These are phyloP conservation scores for Annulohypoxylon maeteangense DNA, from an alignment of 495 filamentous ascomycete species.

Conservation along the genomic window DNA sequence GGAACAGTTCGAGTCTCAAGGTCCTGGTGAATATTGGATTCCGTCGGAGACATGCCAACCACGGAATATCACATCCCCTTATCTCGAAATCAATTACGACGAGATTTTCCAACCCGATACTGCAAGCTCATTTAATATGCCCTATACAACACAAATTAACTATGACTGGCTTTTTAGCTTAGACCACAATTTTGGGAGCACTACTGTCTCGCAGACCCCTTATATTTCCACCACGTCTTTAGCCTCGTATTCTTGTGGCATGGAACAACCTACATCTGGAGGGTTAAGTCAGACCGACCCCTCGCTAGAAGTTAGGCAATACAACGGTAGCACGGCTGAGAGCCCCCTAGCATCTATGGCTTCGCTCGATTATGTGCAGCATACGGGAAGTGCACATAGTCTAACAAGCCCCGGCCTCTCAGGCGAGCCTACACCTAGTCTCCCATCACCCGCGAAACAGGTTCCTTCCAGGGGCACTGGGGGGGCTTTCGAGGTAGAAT, in stretches of 20 bases:
- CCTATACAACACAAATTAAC: constrained; percentile 65
- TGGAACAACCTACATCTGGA: constrained; percentile 12
- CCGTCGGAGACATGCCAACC: constrained; percentile 15
- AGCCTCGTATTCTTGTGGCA: constrained; percentile 12
- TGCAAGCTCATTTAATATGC: constrained; percentile 66
- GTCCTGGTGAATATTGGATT: constrained; percentile 25
- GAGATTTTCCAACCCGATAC: constrained; percentile 56
- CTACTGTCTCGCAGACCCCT: constrained; percentile 13
- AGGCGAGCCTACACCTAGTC: background rate
- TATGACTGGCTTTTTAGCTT: constrained; percentile 68
- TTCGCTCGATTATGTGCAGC: constrained; percentile 20
- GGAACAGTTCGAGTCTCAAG: constrained; percentile 26
- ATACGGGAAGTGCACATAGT: constrained; percentile 16
- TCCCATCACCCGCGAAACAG: constrained; percentile 11
- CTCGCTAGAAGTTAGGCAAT: constrained; percentile 10
- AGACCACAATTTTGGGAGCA: constrained; percentile 9
- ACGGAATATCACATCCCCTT: constrained; percentile 19
- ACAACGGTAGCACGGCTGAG: constrained; percentile 12
- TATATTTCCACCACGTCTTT: constrained; percentile 29
- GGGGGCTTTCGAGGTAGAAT: constrained; percentile 10
- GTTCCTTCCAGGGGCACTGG: background rate
- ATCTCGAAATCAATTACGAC: constrained; percentile 53
- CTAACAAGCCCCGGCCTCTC: constrained; percentile 23
- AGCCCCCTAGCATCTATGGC: constrained; percentile 25
- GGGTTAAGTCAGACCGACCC: constrained; percentile 4